Conservation (phyloP, 768 basidiomycete genomes). For the Suillus subalutaceus region DNA sequence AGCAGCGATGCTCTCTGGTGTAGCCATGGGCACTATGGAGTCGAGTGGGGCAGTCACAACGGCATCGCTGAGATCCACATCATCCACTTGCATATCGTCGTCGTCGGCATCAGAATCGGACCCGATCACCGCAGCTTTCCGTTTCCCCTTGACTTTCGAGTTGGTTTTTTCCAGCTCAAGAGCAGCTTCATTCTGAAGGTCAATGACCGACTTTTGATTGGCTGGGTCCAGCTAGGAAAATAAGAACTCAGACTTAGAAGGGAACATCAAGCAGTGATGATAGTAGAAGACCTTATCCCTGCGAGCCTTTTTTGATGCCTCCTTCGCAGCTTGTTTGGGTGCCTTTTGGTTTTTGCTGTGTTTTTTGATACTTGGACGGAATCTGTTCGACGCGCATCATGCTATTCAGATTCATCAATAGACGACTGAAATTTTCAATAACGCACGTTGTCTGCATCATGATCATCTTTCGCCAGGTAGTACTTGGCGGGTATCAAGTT, state of each 20-base stretch:
- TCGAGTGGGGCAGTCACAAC: conserved; percentile 7
- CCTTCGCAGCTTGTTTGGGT: conserved; percentile 85
- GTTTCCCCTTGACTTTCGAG: conserved; percentile 46
- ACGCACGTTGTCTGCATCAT: conserved; percentile 19
- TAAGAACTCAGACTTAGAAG: not conserved
- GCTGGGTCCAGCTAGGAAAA: conserved; percentile 82
- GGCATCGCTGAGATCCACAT: conserved; percentile 31
- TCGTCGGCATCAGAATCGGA: conserved; percentile 35
- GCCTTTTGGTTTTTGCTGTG: conserved; percentile 86
- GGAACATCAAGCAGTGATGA: not conserved
- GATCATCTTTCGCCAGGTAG: conserved; percentile 52
- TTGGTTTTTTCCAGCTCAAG: conserved; percentile 26
- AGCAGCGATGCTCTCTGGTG: conserved; percentile 58
- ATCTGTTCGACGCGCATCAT: not conserved
- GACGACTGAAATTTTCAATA: not conserved
- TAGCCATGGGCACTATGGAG: conserved; percentile 63
- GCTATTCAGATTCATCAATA: not conserved
- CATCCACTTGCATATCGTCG: conserved; percentile 35
- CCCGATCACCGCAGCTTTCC: conserved; percentile 40
- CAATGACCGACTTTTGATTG: conserved; percentile 78
- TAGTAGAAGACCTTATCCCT: conserved; percentile 67
- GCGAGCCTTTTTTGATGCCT: conserved; percentile 87
- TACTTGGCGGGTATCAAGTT: conserved; percentile 88
- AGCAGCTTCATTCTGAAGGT: conserved; percentile 65
- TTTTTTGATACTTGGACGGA: conserved; percentile 68